Evolutionary conservation across 2,329 filamentous ascomycete species (phyloP), one percentile per base, ranked within the genome.

Genomic region (Curvularia sp.): DNA sequence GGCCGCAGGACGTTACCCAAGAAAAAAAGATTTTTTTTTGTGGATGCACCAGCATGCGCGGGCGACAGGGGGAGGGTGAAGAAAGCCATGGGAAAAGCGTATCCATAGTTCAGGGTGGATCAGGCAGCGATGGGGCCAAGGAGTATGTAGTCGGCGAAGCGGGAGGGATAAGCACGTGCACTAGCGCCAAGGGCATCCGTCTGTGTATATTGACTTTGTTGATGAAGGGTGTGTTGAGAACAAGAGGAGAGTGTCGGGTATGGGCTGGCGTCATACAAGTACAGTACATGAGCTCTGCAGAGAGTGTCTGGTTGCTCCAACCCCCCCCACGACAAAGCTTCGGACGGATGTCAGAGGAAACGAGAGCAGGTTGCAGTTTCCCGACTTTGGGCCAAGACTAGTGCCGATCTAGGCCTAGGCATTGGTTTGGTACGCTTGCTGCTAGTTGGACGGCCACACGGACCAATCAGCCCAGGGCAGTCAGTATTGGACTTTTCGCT

Each of bases 71-170:
- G 55, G 21, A n/a, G 39, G n/a, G 25, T 18, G 23, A 23, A 36
- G 27, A 18, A 49, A 36, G 42, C 43, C 42, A 43, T 41, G 21
- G 39, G 13, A 42, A 42, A 21, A 42, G 39, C 21, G 12, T 23
- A 42, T 6, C 10, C 12, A 15, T 42, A 36, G 32, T 13, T 7
- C 32, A 36, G 13, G n/a, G 32, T 36, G 32, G 32, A 36, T n/a
- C 32, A 36, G 6, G 32, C 32, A 36, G 32, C 10, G 15, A 36
- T 15, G 32, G 21, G 45, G 49, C 55, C 28, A n/a, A n/a, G n/a
- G n/a, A n/a, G n/a, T n/a, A n/a, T n/a, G n/a, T n/a, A 58, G 49
- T 58, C 45, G 55, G 50, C 38, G 51, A 32, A 25, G 28, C 38
- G 41, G 21, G 8, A 42, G 39, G 19, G 39, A 42, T 42, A 42